These are phyloP conservation scores for Solanum paucissectum DNA, from an alignment of 257 asterid genomes.

Conservation along the genomic window DNA sequence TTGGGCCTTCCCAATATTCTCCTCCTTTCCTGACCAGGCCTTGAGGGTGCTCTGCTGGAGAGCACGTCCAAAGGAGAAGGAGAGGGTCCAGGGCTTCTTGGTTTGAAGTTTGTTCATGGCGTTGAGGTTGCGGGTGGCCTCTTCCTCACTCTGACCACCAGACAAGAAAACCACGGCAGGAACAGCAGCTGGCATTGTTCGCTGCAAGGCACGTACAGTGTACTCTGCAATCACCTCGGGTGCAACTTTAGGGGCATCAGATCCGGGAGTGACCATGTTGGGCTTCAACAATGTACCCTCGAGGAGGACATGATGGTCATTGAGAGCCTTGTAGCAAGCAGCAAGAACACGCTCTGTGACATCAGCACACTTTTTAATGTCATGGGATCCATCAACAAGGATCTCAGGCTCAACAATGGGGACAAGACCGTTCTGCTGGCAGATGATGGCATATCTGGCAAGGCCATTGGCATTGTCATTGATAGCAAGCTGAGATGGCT, in stretches of 20 bases:
- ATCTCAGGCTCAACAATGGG: slow-evolving; percentile 79
- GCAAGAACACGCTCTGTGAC: slow-evolving; percentile 72
- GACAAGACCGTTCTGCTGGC: slow-evolving; percentile 83
- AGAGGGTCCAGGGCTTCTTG: slow-evolving; percentile 79
- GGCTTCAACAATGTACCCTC: slow-evolving; percentile 74
- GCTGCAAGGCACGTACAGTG: slow-evolving; percentile 79
- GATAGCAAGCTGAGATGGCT: slow-evolving; percentile 84
- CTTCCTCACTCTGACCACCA: slow-evolving; percentile 94
- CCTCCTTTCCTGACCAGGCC: slow-evolving; percentile 85
- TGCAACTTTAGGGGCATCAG: slow-evolving; percentile 46
- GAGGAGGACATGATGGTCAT: slow-evolving; percentile 59
- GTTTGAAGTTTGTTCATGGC: slow-evolving; percentile 78
- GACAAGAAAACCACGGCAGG: slow-evolving; percentile 91
- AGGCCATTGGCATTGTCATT: slow-evolving; percentile 81
- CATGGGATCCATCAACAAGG: slow-evolving; percentile 65
- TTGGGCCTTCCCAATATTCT: slow-evolving; percentile 63
- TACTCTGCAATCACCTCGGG: slow-evolving; percentile 68
- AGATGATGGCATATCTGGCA: slow-evolving; percentile 90
- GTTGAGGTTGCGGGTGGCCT: slow-evolving; percentile 73
- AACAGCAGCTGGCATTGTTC: slow-evolving; percentile 92
- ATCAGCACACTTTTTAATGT: slow-evolving; percentile 55
- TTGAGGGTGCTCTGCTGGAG: slow-evolving; percentile 91
- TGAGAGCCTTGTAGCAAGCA: slow-evolving; percentile 65
- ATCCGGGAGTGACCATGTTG: slow-evolving; percentile 77
- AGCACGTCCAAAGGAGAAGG: slow-evolving; percentile 94